A percentile compares a stretch with the other conserved stretches of the same genome.
These are phyloP conservation scores for Acanthamoeba royreba DNA, from an alignment of 208 protist genomes.

Conservation along the genomic window DNA sequence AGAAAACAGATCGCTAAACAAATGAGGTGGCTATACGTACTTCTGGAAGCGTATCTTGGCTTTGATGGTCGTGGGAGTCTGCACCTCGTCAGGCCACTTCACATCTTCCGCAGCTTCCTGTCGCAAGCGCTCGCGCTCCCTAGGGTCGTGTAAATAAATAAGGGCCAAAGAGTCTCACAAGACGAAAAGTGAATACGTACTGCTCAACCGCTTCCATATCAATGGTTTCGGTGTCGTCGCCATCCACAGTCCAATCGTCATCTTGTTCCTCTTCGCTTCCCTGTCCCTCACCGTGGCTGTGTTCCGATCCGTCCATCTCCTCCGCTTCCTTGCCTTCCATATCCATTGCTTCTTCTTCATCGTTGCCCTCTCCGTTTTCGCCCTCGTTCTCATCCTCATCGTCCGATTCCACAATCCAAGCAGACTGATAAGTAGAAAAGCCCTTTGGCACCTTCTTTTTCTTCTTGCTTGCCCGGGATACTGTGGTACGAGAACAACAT, in stretches of 20 bases:
- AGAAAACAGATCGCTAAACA: neutral
- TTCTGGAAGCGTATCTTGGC: constrained; percentile 76
- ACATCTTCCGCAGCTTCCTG: constrained; percentile 71
- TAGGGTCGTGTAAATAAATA: too few relatives aligned
- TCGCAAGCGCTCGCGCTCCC: constrained; percentile 40
- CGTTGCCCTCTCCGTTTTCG: constrained; percentile 49
- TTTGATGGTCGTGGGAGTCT: constrained; percentile 70
- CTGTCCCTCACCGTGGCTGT: neutral
- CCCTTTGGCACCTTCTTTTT: constrained; percentile 72
- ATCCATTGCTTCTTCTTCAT: constrained; percentile 50
- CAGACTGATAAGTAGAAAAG: constrained; percentile 76
- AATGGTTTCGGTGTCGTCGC: constrained; percentile 16
- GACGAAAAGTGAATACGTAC: neutral
- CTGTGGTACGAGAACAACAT: neutral
- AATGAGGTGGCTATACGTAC: constrained; percentile 25
- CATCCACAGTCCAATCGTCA: neutral
- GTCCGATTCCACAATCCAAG: constrained; percentile 72
- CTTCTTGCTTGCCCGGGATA: neutral
- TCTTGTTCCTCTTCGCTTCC: constrained; percentile 47
- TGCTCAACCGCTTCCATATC: constrained; percentile 47
- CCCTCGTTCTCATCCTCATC: constrained; percentile 54
- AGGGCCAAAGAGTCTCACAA: neutral
- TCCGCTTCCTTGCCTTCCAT: neutral
- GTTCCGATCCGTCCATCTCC: neutral
- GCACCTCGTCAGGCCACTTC: constrained; percentile 85